phyloP scores from a whole-genome alignment of 164 flowering plant genomes.

The Kalanchoe fedtschenkoi region DNA sequence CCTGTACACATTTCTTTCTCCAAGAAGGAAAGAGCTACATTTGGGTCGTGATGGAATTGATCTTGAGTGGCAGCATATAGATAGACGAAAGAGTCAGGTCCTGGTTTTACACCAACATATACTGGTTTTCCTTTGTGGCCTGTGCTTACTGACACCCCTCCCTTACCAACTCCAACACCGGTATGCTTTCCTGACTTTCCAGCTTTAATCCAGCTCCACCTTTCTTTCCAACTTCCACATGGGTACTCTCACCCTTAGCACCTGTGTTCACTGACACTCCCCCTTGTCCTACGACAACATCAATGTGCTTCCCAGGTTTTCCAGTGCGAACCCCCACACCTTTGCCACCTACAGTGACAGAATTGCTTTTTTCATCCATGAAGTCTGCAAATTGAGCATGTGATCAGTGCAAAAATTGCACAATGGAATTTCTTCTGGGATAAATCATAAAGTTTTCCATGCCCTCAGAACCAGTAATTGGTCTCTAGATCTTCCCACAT shows the following conservation, averaged over 20 bases:
- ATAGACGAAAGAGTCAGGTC: slow-evolving; percentile 18
- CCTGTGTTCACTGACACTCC: background rate
- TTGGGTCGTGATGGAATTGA: slow-evolving; percentile 28
- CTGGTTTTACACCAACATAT: slow-evolving; percentile 19
- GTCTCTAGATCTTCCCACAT: no score
- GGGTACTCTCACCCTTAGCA: background rate
- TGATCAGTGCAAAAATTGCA: background rate
- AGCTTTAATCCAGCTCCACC: slow-evolving; percentile 13
- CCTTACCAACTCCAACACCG: slow-evolving; percentile 23
- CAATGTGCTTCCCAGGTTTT: slow-evolving; percentile 1
- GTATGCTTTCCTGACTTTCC: slow-evolving; percentile 15
- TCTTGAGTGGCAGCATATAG: slow-evolving; percentile 24
- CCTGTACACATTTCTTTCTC: slow-evolving; percentile 27
- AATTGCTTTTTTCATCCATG: background rate
- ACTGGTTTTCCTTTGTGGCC: slow-evolving; percentile 32
- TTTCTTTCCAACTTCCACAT: background rate
- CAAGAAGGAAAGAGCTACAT: slow-evolving; percentile 33
- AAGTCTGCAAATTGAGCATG: background rate
- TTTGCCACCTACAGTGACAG: background rate
- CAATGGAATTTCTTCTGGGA: background rate
- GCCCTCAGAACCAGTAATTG: no score
- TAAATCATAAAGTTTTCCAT: background rate
- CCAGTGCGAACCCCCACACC: background rate
- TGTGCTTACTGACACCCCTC: slow-evolving; percentile 29
- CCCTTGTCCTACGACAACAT: slow-evolving; percentile 8